Percentiles rank a stretch among this genome's conserved stretches.
Conservation (phyloP, 1,284 basidiomycete species). For the Cutaneotrichosporon sp. region DNA sequence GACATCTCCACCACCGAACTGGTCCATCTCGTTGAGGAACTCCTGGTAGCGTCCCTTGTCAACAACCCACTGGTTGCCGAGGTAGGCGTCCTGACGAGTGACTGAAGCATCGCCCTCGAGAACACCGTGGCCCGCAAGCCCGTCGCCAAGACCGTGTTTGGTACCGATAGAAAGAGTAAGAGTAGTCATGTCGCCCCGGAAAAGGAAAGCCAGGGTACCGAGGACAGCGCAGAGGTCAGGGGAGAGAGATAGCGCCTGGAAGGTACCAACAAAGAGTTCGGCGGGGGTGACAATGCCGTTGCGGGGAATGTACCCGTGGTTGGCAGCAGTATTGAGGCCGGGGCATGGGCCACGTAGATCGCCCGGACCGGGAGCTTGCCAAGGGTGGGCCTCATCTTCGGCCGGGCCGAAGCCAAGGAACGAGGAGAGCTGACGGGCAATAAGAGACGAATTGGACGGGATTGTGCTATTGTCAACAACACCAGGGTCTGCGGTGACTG, state of each 20-base stretch:
- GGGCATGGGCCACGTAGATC: conserved; percentile 41
- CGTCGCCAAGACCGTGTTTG: conserved; percentile 9
- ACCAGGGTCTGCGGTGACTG: too few relatives aligned
- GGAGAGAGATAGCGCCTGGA: conserved; percentile 29
- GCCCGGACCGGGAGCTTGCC: conserved; percentile 22
- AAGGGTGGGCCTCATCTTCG: conserved; percentile 28
- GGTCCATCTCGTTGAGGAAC: conserved; percentile 10
- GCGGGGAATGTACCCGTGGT: conserved; percentile 34
- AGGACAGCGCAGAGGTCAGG: conserved; percentile 34
- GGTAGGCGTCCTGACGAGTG: conserved; percentile 16
- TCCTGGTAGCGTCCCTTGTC: conserved; percentile 5
- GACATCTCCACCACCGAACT: conserved; percentile 5
- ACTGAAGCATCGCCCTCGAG: conserved; percentile 22
- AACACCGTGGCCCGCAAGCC: conserved; percentile 14
- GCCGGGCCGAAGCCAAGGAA: conserved; percentile 11
- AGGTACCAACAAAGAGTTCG: conserved; percentile 27
- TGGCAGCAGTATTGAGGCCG: conserved; percentile 43
- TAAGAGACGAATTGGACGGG: background rate
- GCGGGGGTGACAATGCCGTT: conserved; percentile 36
- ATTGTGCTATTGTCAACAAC: background rate
- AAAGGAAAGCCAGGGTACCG: conserved; percentile 24
- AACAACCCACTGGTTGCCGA: conserved; percentile 13
- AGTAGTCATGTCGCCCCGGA: conserved; percentile 34
- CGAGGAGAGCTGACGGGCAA: background rate
- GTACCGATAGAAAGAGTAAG: conserved; percentile 25